These are phyloP conservation scores for Cordyceps farinosa DNA, from an alignment of 2,329 filamentous ascomycete species.

Conservation along the genomic window DNA sequence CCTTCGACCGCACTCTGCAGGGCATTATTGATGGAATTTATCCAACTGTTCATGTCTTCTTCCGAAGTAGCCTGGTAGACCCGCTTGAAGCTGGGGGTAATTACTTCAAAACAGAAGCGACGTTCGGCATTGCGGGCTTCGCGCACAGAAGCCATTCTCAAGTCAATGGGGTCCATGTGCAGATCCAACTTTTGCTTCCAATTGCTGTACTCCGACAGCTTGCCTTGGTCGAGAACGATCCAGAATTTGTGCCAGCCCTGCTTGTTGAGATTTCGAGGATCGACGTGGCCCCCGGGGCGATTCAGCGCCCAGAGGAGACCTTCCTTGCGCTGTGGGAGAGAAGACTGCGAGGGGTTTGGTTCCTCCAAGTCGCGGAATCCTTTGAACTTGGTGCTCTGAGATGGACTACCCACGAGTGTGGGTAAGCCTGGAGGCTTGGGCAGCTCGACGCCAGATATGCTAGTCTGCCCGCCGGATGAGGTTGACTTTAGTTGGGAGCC, in stretches of 20 bases:
- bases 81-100: constrained; percentile 91
- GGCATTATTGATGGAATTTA: constrained; percentile 92
- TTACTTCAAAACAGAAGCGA: constrained; percentile 96
- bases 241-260: constrained; percentile 99
- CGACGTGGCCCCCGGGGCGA: constrained; percentile 87
- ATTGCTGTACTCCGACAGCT: constrained; percentile 96
- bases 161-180: constrained; percentile 96
- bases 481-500: constrained; percentile 61
- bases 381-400: constrained; percentile 66
- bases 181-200: constrained; percentile 97
- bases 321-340: constrained; percentile 73
- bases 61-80: constrained; percentile 98
- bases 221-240: constrained; percentile 96
- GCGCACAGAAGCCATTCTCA: constrained; percentile 93
- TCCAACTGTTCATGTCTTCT: constrained; percentile 98
- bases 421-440: constrained; percentile 57
- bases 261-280: constrained; percentile 92
- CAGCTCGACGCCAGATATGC: constrained; percentile 40
- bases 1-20: constrained; percentile 93
- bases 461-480: constrained; percentile 41
- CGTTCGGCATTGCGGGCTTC: constrained; percentile 93
- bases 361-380: constrained; percentile 92
- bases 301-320: constrained; percentile 93
- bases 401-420: constrained; percentile 47
- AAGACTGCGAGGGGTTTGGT: constrained; percentile 57